A percentile compares a stretch with the other conserved stretches of the same genome.
These are phyloP conservation scores for Pochonia chlamydosporia DNA, from an alignment of 2,329 filamentous ascomycete genomes.

Conservation along the genomic window DNA sequence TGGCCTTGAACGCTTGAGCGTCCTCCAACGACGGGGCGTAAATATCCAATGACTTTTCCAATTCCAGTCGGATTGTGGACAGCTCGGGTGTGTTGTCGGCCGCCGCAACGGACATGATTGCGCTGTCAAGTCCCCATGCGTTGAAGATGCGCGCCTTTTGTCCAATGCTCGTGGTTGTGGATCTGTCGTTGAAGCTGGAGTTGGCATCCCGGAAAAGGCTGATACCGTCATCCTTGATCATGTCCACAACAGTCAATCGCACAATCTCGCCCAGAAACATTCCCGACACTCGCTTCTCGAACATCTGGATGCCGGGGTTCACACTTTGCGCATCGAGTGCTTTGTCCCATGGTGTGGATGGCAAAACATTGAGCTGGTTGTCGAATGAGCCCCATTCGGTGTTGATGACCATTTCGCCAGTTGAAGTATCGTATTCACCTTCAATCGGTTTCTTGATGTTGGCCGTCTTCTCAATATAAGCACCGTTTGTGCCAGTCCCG, in stretches of 20 bases:
- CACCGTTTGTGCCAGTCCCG: slow-evolving; percentile 94
- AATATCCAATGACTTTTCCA: slow-evolving; percentile 72
- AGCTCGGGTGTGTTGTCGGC: slow-evolving; percentile 70
- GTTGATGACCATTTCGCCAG: slow-evolving; percentile 95
- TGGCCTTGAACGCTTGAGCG: slow-evolving; percentile 77
- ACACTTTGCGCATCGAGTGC: slow-evolving; percentile 73
- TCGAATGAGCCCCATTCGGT: slow-evolving; percentile 99
- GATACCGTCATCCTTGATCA: slow-evolving; percentile 62
- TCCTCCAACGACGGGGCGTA: slow-evolving; percentile 75
- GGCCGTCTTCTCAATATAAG: slow-evolving; percentile 86
- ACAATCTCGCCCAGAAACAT: slow-evolving; percentile 98
- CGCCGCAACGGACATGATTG: slow-evolving; percentile 81
- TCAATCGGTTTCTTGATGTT: slow-evolving; percentile 74
- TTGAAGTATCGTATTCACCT: slow-evolving; percentile 69
- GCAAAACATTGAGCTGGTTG: slow-evolving; percentile 83
- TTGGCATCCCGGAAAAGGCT: slow-evolving; percentile 73
- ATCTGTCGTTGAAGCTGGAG: slow-evolving; percentile 63
- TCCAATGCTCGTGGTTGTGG: slow-evolving; percentile 64
- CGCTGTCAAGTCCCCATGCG: slow-evolving; percentile 87
- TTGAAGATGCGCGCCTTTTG: slow-evolving; percentile 63
- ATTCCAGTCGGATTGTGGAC: slow-evolving; percentile 66
- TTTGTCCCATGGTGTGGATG: slow-evolving; percentile 76
- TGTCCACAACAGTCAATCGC: slow-evolving; percentile 65
- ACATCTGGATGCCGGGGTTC: slow-evolving; percentile 96
- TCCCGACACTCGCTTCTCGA: slow-evolving; percentile 95